A percentile compares a stretch with the other conserved stretches of the same genome.
These are phyloP conservation scores for Populus hybrid DNA, from an alignment of 441 rosid species.

Conservation along the genomic window DNA sequence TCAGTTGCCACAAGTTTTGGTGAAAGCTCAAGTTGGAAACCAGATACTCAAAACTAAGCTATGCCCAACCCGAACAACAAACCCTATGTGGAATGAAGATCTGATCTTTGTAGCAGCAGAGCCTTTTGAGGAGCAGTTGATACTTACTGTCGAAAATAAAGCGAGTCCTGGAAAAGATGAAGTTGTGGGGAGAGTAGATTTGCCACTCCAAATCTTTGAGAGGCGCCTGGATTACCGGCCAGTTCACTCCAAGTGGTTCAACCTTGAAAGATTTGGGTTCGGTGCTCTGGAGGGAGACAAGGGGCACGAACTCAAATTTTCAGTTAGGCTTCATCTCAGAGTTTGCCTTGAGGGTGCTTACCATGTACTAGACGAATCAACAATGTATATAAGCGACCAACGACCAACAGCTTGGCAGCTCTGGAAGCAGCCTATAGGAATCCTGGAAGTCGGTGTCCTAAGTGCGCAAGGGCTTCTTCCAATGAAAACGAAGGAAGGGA, in stretches of 20 bases:
- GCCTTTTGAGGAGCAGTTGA: constrained; percentile 81
- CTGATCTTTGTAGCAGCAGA: constrained; percentile 84
- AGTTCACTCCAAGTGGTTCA: constrained; percentile 77
- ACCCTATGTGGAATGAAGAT: constrained; percentile 83
- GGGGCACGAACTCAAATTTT: constrained; percentile 75
- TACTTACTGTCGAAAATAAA: constrained; percentile 66
- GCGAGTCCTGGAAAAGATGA: constrained; percentile 65
- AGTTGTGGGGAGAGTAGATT: constrained; percentile 49
- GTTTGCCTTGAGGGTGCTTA: constrained; percentile 88
- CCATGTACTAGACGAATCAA: constrained; percentile 96
- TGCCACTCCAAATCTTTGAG: constrained; percentile 54
- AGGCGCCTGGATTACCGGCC: constrained; percentile 84
- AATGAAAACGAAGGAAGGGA: constrained; percentile 70
- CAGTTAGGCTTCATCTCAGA: constrained; percentile 78
- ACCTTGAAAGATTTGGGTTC: constrained; percentile 72
- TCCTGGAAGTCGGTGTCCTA: constrained; percentile 76
- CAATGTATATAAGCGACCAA: constrained; percentile 82
- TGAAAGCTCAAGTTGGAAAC: constrained; percentile 76
- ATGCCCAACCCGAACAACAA: constrained; percentile 44
- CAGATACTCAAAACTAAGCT: constrained; percentile 65
- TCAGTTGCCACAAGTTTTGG: constrained; percentile 62
- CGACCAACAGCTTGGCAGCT: constrained; percentile 89
- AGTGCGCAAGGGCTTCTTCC: constrained; percentile 85
- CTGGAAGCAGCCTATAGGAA: constrained; percentile 77
- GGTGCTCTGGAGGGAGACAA: constrained; percentile 69